Evolutionary conservation across 768 basidiomycete species (phyloP), one percentile per base, ranked within the genome.

Genomic region (Dioszegia hungarica): DNA sequence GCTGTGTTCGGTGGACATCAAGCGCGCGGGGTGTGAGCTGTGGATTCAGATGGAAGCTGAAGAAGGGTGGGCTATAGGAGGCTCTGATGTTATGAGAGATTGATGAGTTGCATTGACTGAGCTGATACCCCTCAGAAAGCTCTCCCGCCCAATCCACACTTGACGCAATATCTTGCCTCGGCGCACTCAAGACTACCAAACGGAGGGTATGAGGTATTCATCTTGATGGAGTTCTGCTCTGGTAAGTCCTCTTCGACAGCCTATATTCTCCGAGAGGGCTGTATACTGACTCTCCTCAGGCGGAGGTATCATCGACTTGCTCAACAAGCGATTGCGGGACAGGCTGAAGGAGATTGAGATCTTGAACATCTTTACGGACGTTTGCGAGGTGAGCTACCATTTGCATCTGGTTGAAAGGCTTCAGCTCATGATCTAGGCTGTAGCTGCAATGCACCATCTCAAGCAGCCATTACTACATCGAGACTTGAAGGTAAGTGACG

Each of bases 291-390:
- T 5, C 14, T 3, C 5, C 51, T 14, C 62, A 90, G 92, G 92
- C 45, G 95, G 95, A 36, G 95, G 95, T 33, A 97, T 99, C 63
- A 98, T 99, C 77, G 95, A 99, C 79, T 92, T 98, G 87, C 92
- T 99, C 89, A 99, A 99, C 77, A 85, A 92, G 64, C 84, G 95
- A 50, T 81, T 99, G 43, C 84, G 93, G 52, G 92, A 98, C 77
- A 85, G 95, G 24, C 82, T 98, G 38, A 93, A 90, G 2, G 95
- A 99, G 77, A 82, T 86, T 22, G 95, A 99, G 77, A 97, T 99
- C 67, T 81, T 99, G 51, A 91, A 92, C 76, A 97, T 99, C 70
- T 99, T 99, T 76, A 87, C 89, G 14, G 95, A 98, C 73, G 89
- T 97, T 24, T 95, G 92, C 71, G 95, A 99, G 71, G 79, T 75